A percentile compares a stretch with the other conserved stretches of the same genome.
Evolutionary conservation across 2,329 filamentous ascomycete species (phyloP).

Genomic region (Fusarium verticillioides): DNA sequence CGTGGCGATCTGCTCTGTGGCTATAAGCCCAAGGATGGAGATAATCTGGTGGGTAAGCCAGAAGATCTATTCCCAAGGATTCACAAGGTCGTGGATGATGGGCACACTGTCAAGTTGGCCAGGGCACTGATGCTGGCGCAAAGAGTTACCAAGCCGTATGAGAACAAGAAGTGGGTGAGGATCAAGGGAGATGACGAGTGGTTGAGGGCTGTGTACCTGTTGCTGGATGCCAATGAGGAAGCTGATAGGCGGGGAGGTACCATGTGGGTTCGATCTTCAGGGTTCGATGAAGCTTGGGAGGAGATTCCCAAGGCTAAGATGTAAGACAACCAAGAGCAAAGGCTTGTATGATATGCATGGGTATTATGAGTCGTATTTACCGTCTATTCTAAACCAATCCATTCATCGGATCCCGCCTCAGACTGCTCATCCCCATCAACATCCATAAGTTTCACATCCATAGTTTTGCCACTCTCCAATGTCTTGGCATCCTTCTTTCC

Average conservation of each 20-base stretch:
- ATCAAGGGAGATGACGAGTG: constrained; percentile 68
- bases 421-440: constrained; percentile 48
- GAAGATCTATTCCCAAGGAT: constrained; percentile 62
- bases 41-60: constrained; percentile 59
- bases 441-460: constrained; percentile 47
- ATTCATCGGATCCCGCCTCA: constrained; percentile 55
- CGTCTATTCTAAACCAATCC: constrained; percentile 61
- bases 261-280: constrained; percentile 70
- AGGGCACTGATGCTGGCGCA: constrained; percentile 75
- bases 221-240: constrained; percentile 69
- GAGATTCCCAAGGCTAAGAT: constrained; percentile 46
- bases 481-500: constrained; percentile 40
- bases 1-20: constrained; percentile 66
- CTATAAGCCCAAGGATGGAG: constrained; percentile 65
- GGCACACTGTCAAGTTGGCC: constrained; percentile 81
- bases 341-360: constrained; percentile 31
- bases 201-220: constrained; percentile 69
- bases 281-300: constrained; percentile 75
- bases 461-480: constrained; percentile 35
- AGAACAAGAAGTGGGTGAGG: constrained; percentile 59
- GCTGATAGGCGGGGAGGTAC: constrained; percentile 48
- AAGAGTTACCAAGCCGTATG: constrained; percentile 58
- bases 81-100: constrained; percentile 73
- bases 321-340: constrained; percentile 9
- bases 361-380: constrained; percentile 41